Conservation (phyloP, 768 basidiomycete species). For the Podaxis sp. region DNA sequence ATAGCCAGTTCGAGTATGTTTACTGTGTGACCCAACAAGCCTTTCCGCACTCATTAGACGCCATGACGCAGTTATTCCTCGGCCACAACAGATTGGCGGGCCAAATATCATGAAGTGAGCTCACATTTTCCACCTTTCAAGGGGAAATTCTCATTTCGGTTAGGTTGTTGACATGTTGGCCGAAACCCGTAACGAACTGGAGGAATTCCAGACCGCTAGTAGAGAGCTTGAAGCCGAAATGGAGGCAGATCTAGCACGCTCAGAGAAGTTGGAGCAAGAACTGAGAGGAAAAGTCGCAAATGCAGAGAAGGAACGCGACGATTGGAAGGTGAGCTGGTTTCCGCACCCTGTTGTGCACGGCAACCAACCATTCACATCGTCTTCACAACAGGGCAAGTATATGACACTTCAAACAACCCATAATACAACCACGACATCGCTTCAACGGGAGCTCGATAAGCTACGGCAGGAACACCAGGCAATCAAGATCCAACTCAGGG, state of each 20-base stretch:
- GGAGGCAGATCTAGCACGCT: slow-evolving; percentile 84
- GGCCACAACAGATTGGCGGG: slow-evolving; percentile 64
- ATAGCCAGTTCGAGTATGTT: slow-evolving; percentile 56
- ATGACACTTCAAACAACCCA: slow-evolving; percentile 86
- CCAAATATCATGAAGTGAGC: slow-evolving; percentile 68
- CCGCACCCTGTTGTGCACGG: background rate
- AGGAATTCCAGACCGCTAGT: slow-evolving; percentile 82
- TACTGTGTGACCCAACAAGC: slow-evolving; percentile 13
- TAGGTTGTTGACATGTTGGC: slow-evolving; percentile 77
- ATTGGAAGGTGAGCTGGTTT: slow-evolving; percentile 77
- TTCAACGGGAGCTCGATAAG: slow-evolving; percentile 88
- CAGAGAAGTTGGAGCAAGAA: slow-evolving; percentile 81
- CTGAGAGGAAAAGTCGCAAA: slow-evolving; percentile 66
- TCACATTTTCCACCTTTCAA: background rate
- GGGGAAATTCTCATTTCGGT: background rate
- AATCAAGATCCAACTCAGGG: slow-evolving; percentile 70
- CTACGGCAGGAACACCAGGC: slow-evolving; percentile 71
- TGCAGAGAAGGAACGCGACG: slow-evolving; percentile 74
- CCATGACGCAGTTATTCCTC: slow-evolving; percentile 44
- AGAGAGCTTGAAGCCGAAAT: slow-evolving; percentile 93
- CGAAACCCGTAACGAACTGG: slow-evolving; percentile 81
- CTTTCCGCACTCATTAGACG: slow-evolving; percentile 14
- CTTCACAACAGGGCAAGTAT: slow-evolving; percentile 60
- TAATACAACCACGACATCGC: slow-evolving; percentile 84
- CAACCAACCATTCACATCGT: slow-evolving; percentile 10